phyloP scores from a whole-genome alignment of 768 basidiomycete species.

The Mycena leptocephala region DNA sequence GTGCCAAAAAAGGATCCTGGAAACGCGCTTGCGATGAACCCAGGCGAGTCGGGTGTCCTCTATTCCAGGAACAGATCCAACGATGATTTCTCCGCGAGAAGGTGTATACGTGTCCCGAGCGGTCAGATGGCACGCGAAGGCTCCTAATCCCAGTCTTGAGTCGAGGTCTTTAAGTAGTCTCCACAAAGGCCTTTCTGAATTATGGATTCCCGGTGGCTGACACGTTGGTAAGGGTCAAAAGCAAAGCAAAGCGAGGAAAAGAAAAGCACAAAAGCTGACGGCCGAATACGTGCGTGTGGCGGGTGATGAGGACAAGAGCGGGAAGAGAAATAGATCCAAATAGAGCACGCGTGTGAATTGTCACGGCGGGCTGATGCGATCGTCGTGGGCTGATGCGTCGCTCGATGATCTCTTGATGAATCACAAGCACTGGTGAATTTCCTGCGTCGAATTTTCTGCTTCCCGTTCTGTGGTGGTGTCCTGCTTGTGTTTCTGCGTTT shows the following conservation, averaged over 20 bases:
- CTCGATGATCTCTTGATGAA: not conserved
- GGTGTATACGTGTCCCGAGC: not conserved
- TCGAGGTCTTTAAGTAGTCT: not conserved
- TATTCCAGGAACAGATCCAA: too few species aligned
- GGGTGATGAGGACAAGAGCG: not conserved
- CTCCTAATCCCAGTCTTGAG: not conserved
- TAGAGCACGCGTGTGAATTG: not conserved
- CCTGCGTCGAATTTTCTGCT: not conserved
- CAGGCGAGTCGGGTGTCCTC: too few species aligned
- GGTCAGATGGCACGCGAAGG: not conserved
- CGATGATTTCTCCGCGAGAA: not conserved
- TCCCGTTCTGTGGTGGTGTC: not conserved
- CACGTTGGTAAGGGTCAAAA: not conserved
- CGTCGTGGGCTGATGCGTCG: not conserved
- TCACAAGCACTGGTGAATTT: too few species aligned
- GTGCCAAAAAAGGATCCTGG: not conserved
- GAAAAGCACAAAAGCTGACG: not conserved
- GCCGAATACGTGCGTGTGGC: not conserved
- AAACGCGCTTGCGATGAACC: not conserved
- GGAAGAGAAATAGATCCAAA: not conserved
- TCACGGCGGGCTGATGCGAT: not conserved
- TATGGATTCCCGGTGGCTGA: not conserved
- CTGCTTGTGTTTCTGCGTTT: not conserved
- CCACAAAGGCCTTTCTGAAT: not conserved
- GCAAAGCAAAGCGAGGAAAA: not conserved